Conservation (phyloP, 1,284 basidiomycete genomes). For the Trametes pubescens region DNA sequence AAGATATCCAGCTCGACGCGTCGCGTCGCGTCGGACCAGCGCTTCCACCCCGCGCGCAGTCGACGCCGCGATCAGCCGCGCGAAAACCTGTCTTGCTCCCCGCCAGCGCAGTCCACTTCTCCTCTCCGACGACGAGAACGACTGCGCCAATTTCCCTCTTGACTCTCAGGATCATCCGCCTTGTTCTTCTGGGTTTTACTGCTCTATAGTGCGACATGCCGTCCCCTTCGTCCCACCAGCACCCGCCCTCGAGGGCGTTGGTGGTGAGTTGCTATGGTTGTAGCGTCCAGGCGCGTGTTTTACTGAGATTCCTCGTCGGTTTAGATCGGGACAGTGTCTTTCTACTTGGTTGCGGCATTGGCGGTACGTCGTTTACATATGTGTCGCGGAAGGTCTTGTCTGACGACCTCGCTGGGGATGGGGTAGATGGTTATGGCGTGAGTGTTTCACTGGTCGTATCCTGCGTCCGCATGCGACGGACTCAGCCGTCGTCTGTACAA, state of each 20-base stretch:
- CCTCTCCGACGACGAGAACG: conserved; percentile 9
- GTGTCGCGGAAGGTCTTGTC: conserved; percentile 9
- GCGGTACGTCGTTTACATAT: conserved; percentile 60
- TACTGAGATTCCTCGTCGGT: conserved; percentile 36
- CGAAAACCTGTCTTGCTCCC: conserved; percentile 18
- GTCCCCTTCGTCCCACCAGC: conserved; percentile 27
- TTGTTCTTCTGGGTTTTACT: conserved; percentile 8
- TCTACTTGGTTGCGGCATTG: conserved; percentile 84
- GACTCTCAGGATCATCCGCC: background rate
- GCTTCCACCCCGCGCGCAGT: conserved; percentile 15
- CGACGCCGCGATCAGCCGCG: conserved; percentile 12
- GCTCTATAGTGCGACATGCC: conserved; percentile 20
- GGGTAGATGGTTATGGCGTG: conserved; percentile 83
- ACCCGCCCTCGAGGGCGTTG: conserved; percentile 34
- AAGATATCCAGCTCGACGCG: conserved; percentile 21
- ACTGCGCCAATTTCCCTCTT: background rate
- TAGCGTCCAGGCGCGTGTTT: background rate
- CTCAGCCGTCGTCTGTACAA: background rate
- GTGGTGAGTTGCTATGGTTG: conserved; percentile 28
- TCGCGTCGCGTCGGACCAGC: conserved; percentile 32
- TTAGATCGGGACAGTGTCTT: conserved; percentile 64
- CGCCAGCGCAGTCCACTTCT: conserved; percentile 17
- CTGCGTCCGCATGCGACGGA: background rate
- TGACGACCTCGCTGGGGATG: conserved; percentile 31
- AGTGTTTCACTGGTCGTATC: conserved; percentile 10